A percentile compares a stretch with the other conserved stretches of the same genome.
phyloP scores from a whole-genome alignment of 2,329 filamentous ascomycete species.

The Fusarium subtropicale region DNA sequence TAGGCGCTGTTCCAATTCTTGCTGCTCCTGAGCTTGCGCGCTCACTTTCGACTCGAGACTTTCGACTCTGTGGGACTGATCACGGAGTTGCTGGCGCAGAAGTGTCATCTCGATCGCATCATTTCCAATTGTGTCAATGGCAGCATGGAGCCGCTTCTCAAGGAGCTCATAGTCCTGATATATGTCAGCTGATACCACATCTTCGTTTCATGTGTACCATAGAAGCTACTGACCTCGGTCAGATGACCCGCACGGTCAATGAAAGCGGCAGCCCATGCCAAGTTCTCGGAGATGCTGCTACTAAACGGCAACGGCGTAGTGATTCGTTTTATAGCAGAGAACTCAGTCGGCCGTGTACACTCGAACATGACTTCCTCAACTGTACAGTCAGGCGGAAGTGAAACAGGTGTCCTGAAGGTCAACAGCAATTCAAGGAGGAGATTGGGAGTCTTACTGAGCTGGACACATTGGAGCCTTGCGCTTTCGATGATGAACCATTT shows the following conservation, averaged over 20 bases:
- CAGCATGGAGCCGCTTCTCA: background rate
- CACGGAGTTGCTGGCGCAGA: background rate
- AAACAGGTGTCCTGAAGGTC: background rate
- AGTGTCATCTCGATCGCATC: constrained; percentile 12
- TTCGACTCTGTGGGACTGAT: background rate
- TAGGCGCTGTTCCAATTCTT: background rate
- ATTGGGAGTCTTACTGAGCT: background rate
- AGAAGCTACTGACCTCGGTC: background rate
- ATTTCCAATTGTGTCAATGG: constrained; percentile 5
- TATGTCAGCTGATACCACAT: fast-evolving
- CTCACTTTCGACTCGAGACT: background rate
- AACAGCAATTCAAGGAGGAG: background rate
- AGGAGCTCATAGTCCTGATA: background rate
- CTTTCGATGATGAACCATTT: background rate
- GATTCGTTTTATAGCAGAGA: background rate
- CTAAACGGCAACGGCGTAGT: background rate
- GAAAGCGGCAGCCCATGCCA: constrained; percentile 9
- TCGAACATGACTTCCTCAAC: background rate
- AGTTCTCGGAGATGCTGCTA: background rate
- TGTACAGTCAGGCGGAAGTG: background rate
- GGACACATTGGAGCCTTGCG: background rate
- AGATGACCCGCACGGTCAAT: background rate
- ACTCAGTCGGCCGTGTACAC: background rate
- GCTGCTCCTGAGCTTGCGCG: background rate
- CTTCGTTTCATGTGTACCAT: background rate